A percentile compares a stretch with the other conserved stretches of the same genome.
These are phyloP conservation scores for Sporothrix luriei DNA, from an alignment of 2,329 filamentous ascomycete genomes.

Conservation along the genomic window DNA sequence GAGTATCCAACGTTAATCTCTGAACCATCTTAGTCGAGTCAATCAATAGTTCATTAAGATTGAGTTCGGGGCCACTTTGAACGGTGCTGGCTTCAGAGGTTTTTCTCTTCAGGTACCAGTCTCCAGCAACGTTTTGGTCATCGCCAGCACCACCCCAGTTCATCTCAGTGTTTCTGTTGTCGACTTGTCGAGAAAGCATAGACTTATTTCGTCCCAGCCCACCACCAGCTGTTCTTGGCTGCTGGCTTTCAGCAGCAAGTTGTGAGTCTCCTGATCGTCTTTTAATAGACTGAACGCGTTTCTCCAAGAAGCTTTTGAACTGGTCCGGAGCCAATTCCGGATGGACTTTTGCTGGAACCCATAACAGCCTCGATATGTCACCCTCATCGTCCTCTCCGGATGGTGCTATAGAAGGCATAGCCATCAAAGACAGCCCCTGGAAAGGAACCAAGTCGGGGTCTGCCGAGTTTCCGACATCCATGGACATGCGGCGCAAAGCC, in stretches of 20 bases:
- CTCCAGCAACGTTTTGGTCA: neutral
- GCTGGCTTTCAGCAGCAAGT: constrained; percentile 57
- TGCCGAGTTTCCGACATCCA: constrained; percentile 78
- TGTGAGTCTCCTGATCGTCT: constrained; percentile 74
- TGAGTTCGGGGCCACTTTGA: constrained; percentile 62
- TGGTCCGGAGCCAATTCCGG: constrained; percentile 93
- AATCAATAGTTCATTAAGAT: constrained; percentile 78
- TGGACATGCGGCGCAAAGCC: constrained; percentile 87
- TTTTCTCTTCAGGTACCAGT: constrained; percentile 68
- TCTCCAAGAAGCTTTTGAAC: constrained; percentile 95
- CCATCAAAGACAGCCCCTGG: constrained; percentile 63
- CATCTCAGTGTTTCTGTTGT: constrained; percentile 64
- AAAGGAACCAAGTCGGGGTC: constrained; percentile 78
- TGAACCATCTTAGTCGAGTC: constrained; percentile 74
- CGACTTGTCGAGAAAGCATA: constrained; percentile 90
- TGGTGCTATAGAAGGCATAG: constrained; percentile 73
- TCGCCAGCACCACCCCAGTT: neutral
- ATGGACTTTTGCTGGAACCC: constrained; percentile 93
- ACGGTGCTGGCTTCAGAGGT: constrained; percentile 71
- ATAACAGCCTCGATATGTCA: constrained; percentile 85
- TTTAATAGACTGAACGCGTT: constrained; percentile 85
- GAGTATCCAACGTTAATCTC: constrained; percentile 64
- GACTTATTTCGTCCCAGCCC: constrained; percentile 79
- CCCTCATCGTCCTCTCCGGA: constrained; percentile 77
- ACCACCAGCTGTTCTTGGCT: constrained; percentile 46